Base-by-base conservation (phyloP, 2,329 filamentous ascomycete genomes). In the Penicillium sp. region DNA sequence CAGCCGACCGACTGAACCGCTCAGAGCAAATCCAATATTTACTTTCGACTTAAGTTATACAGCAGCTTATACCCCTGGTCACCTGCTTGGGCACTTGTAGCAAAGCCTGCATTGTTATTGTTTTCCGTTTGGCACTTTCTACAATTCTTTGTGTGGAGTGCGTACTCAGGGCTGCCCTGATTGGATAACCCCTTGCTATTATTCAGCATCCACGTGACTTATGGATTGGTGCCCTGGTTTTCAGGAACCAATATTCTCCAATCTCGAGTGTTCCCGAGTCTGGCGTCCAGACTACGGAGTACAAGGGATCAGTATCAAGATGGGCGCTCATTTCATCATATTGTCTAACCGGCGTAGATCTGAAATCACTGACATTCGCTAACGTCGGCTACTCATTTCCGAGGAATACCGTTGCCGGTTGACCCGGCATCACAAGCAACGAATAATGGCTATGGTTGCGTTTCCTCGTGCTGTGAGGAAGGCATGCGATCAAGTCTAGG, bases 221-320 rank as follows among this genome's bases (percentile, higher is more conserved):
- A 11, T 21, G 21, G 21, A 21, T 48, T 2, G 26, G 35, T 54
- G 45, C 50, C 57, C 49, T 53, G 57, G 30, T 21, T 48, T 35
- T 54, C 57, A 59, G 57, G 57, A 59, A 59, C 50, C 57, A 54
- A 53, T 26, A 26, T 26, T 26, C 55, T 21, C 45, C 45, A 47
- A 19, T 47, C 17, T 5, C 21, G 8, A 47, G 6, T 47, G 45
- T n/a, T 13, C 35, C 7, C 35, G 6, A 38, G 35, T 38, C 9
- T 38, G 15, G 6, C 21, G 35, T 38, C 31, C 35, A 38, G 35
- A 38, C 35, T 15, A 38, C 15, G 2, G 9, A 3, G 11, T 41
- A 41, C 15, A 13, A 13, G 9, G 13, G 3, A 26, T 26, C 26
- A 26, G 26, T 26, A 41, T 41, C 15, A 41, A 17, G 35, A 41